Evolutionary conservation across 2,329 filamentous ascomycete species (phyloP), one percentile per base, ranked within the genome.

Genomic region (Xylaria sp.): DNA sequence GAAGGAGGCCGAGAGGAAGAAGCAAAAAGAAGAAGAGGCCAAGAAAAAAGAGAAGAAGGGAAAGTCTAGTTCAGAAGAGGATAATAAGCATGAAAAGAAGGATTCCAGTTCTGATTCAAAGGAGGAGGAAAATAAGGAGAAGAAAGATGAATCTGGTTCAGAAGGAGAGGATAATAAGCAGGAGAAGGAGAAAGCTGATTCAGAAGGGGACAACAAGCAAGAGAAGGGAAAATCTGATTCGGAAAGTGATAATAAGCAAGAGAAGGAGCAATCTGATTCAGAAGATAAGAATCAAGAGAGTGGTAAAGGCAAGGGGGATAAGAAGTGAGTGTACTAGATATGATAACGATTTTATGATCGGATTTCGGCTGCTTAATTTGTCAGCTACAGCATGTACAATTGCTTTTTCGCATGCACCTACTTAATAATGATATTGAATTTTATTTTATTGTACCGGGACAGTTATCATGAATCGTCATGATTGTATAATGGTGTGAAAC

Each of bases 1-100:
- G 28, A 73, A 80, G 20, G 72, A 76, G 33, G 75, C 76, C 13
- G 70, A 74, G 6, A 68, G 73, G 62, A 74, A 74, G 63, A 75
- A 77, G 60, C 69, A 77, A 48, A 62, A 49, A 49, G 58, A 72
- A 48, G 61, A 75, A 60, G 70, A 75, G 61, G 42, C 54, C 38
- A 23, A 65, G 40, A 20, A 44, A 20, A 56, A 63, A 44, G 36
- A 33, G 13, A 53, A n/a, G 48, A 58, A 53, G 40, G 33, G 17
- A 28, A 54, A n/a, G 40, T 23, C 33, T n/a, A n/a, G 17, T 26
- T 42, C 7, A 9, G 26, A 46, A 13, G 26, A 15, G 23, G 38
- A 59, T 13, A 15, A 23, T 1, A 31, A 28, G 68, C 4, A 71
- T 9, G 33, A 33, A 6, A 33, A 33, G 33, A 33, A 33, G 33